Evolutionary conservation across 192 early-diverging fungal genomes (phyloP).

Genomic region (Thamnidium elegans): DNA sequence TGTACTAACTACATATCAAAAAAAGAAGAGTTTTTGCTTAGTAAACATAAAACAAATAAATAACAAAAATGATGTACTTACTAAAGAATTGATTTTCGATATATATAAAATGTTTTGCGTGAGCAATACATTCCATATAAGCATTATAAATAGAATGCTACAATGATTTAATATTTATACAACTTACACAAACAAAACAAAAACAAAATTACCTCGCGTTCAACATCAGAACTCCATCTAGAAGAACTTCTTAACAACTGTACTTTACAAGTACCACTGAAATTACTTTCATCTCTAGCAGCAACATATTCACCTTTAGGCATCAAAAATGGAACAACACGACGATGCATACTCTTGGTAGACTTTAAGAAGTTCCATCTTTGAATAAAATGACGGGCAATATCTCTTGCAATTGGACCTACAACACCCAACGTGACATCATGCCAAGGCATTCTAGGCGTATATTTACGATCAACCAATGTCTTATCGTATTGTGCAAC

Average conservation of each 20-base stretch:
- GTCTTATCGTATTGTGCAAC: constrained; percentile 26
- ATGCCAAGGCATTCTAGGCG: constrained; percentile 86
- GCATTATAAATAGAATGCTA: constrained; percentile 78
- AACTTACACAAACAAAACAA: too few species aligned
- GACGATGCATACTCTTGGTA: constrained; percentile 57
- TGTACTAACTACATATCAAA: constrained; percentile 10
- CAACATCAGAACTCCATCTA: constrained; percentile 66
- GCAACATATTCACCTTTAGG: constrained; percentile 73
- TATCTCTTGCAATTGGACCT: constrained; percentile 73
- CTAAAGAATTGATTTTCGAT: constrained; percentile 94
- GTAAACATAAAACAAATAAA: neutral
- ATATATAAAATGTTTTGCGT: constrained; percentile 57
- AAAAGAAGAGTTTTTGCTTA: neutral
- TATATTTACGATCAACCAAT: constrained; percentile 39
- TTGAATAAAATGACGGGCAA: constrained; percentile 84
- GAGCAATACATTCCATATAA: constrained; percentile 47
- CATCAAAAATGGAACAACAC: constrained; percentile 61
- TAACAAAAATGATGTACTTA: constrained; percentile 24
- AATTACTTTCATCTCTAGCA: constrained; percentile 51
- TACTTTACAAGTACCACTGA: constrained; percentile 60
- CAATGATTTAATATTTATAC: too few species aligned
- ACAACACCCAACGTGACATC: constrained; percentile 77
- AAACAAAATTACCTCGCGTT: constrained; percentile 38
- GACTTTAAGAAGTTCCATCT: constrained; percentile 86
- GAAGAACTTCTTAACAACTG: constrained; percentile 68